Base-by-base conservation (phyloP, 1,284 basidiomycete genomes). In the Moesziomyces aphidis region DNA sequence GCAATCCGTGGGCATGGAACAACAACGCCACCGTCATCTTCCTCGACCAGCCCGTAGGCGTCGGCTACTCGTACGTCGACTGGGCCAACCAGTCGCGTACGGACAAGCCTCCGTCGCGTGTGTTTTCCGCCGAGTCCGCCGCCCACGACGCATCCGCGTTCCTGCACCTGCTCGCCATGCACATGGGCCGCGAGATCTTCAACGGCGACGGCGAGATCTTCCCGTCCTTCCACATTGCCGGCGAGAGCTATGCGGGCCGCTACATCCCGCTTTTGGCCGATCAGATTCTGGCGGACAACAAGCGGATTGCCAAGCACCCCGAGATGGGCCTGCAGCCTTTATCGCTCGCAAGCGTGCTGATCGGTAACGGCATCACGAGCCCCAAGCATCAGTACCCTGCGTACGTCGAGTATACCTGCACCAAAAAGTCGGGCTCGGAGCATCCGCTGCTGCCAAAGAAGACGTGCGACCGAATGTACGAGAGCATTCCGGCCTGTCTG, bases 291-390 rank as follows among this genome's bases (percentile, higher is more conserved):
- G 44, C 67, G 28, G 82, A 84, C 71, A 84, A 84, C 60, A 70
- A 79, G 56, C 60, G 57, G 43, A 76, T 78, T 22, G 48, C 26
- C 13, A 55, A 59, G 22, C 73, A 83, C 26, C 81, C 79, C 6
- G 77, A 83, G 59, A 47, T 69, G 9, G 76, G 76, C 17, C 54
- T 84, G 46, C 45, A 58, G n/a, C 80, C 82, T 0, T 56, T 84
- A 34, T 80, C 82, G 4, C 67, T 82, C 13, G 50, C 34, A 0
- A 79, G 76, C 22, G 71, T 84, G 15, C 49, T 83, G 50, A 84
- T 84, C 55, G 82, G 83, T n/a, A 84, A 84, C 55, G 83, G 83
- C 6, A 77, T 83, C 65, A 83, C 83, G 24, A 77, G 73, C 21
- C 83, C 83, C 22, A 53, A 73, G 46, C 68, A 80, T 55, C 79